Conservation (phyloP, 495 filamentous ascomycete species). For the Letharia columbiana region DNA sequence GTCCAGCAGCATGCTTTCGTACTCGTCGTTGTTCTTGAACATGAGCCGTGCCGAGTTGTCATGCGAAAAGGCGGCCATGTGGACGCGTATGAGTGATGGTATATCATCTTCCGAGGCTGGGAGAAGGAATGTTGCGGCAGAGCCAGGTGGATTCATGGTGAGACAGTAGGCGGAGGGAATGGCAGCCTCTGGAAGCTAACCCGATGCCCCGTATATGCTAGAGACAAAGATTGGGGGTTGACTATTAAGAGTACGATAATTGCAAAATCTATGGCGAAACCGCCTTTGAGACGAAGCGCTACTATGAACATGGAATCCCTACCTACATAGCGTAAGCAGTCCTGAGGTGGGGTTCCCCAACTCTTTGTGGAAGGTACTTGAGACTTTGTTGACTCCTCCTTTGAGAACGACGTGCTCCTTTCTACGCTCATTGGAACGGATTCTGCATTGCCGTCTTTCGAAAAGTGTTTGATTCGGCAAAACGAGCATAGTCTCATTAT, state of each 20-base stretch:
- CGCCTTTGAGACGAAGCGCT: not conserved
- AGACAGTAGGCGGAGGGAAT: not conserved
- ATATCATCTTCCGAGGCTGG: conserved; percentile 6
- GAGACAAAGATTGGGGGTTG: not conserved
- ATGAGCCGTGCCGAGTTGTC: conserved; percentile 1
- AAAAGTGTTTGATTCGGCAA: not conserved
- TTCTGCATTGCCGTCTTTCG: not conserved
- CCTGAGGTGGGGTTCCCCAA: not conserved
- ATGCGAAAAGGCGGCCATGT: conserved; percentile 8
- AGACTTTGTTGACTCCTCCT: not conserved
- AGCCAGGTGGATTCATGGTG: not conserved
- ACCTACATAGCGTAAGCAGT: not conserved
- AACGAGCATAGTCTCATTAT: not conserved
- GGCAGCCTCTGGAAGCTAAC: not conserved
- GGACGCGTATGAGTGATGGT: conserved; percentile 2
- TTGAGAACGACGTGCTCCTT: not conserved
- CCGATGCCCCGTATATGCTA: not conserved
- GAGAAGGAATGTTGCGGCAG: not conserved
- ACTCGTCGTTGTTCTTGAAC: conserved; percentile 1
- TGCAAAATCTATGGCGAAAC: not conserved
- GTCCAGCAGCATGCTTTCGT: not conserved
- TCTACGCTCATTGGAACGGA: not conserved
- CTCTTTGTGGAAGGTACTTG: not conserved
- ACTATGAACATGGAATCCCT: not conserved
- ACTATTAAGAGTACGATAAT: not conserved